These are phyloP conservation scores for Colletotrichum plurivorum DNA, from an alignment of 2,329 filamentous ascomycete species.

Conservation along the genomic window DNA sequence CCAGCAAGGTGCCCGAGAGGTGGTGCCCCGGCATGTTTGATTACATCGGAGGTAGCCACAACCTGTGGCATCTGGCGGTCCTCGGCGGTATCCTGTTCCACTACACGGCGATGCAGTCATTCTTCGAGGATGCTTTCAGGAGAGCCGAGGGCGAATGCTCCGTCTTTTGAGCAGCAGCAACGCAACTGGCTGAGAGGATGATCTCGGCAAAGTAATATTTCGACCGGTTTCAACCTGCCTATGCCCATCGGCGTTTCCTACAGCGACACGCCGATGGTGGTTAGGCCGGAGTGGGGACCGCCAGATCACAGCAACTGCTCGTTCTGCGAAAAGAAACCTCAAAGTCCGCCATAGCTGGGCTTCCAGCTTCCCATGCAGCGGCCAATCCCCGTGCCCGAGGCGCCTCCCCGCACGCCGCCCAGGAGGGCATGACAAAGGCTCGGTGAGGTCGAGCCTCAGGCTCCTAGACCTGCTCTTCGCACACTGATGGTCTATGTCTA, in stretches of 20 bases:
- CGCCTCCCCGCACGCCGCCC: not conserved
- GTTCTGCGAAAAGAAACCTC: not conserved
- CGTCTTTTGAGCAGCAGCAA: constrained; percentile 61
- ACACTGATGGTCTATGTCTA: not conserved
- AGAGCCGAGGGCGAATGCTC: constrained; percentile 75
- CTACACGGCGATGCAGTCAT: constrained; percentile 94
- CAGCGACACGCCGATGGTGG: not conserved
- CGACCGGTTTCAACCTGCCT: not conserved
- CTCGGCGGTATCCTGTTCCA: constrained; percentile 97
- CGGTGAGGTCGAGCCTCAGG: not conserved
- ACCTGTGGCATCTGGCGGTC: constrained; percentile 97
- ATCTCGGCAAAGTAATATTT: not conserved
- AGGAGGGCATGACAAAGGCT: not conserved
- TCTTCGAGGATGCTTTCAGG: constrained; percentile 85
- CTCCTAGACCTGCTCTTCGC: not conserved
- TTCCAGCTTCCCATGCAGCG: too few species aligned
- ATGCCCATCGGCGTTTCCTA: not conserved
- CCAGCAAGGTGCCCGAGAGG: constrained; percentile 91
- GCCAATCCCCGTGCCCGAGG: too few species aligned
- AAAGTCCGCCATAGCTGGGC: too few species aligned
- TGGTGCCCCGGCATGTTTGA: constrained; percentile 96
- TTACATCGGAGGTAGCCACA: constrained; percentile 95
- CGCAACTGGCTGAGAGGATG: not conserved
- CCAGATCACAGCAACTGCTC: not conserved
- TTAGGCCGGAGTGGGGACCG: not conserved